Base-by-base conservation (phyloP, 2,329 filamentous ascomycete species). In the Apiospora arundinis region DNA sequence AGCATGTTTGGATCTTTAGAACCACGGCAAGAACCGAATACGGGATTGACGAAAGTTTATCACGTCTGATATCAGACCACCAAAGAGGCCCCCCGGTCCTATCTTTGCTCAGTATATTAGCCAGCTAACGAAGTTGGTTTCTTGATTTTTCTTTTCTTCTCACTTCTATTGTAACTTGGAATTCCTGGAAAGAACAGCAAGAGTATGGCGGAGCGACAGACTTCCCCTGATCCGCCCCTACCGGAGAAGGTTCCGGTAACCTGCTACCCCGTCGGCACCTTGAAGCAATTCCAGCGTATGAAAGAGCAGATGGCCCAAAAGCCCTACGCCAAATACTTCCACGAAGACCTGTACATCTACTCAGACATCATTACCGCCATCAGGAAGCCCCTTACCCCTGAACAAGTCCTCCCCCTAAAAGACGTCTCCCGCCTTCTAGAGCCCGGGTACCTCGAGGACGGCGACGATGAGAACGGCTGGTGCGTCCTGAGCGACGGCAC, bases 381-480 rank as follows among this genome's bases (percentile, higher is more conserved):
- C 65, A 69, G 67, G 14, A 14, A 48, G 7, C 72, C 73, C 1
- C 73, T 74, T 40, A 68, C 68, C 28, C 56, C 45, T 2, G 56
- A 65, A 25, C 42, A 70, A 23, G 68, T 73, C n/a, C 72, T 74
- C 2, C 45, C 68, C 1, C 69, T 72, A 2, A 37, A 45, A 9
- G 67, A 72, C 63, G 25, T 70, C 42, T 21, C 23, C 42, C 70
- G 48, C 52, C 70, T 74, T 12, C 67, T 74, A 12, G 69, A 73
- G 9, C 70, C 69, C 1, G 73, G 68, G 9, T 52, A 74, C 60
- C 71, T 67, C 25, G 16, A 60, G 6, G 28, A 37, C 8, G 49
- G 25, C 25, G 28, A 60, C n/a, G 73, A 49, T n/a, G 72, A 74
- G 68, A 74, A 74, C 49, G 73, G 73, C 16, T 73, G 73, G 73